A percentile compares a stretch with the other conserved stretches of the same genome.
Evolutionary conservation across 164 flowering plant species (phyloP).

Genomic region (Magnolia kwangsiensis): DNA sequence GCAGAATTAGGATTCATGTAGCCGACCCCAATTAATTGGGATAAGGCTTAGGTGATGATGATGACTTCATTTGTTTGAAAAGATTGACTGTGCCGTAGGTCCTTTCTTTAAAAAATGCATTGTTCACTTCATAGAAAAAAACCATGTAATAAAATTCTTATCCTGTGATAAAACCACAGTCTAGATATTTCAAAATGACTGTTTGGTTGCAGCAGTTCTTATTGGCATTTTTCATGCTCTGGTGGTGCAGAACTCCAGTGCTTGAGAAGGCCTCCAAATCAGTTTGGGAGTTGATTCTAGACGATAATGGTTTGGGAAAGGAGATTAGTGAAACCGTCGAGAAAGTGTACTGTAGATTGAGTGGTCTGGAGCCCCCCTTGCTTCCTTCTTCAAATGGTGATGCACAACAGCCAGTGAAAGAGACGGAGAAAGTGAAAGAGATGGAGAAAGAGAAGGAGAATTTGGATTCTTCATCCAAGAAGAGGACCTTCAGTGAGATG

Average conservation of each 20-base stretch:
- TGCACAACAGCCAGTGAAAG: constrained; percentile 26
- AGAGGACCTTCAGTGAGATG: constrained; percentile 36
- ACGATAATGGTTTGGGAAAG: constrained; percentile 69
- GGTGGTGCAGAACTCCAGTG: constrained; percentile 60
- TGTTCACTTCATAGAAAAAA: no score
- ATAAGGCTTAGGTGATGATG: no score
- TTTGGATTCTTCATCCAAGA: constrained; percentile 42
- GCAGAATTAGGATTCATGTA: no score
- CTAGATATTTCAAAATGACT: background rate
- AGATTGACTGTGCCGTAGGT: no score
- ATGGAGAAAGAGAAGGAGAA: constrained; percentile 26
- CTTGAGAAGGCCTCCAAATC: constrained; percentile 95
- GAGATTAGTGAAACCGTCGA: constrained; percentile 87
- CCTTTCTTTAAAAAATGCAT: no score
- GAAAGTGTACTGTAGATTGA: constrained; percentile 69
- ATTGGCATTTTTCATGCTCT: background rate
- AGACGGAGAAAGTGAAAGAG: constrained; percentile 26
- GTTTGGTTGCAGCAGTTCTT: background rate
- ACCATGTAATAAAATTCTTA: background rate
- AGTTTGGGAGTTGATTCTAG: constrained; percentile 91
- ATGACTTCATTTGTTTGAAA: no score
- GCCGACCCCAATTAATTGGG: no score
- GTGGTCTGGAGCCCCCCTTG: constrained; percentile 78
- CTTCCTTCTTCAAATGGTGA: constrained; percentile 42
- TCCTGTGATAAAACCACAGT: background rate